phyloP scores from a whole-genome alignment of 176 grass and related monocot species.

The Eleusine coracana region DNA sequence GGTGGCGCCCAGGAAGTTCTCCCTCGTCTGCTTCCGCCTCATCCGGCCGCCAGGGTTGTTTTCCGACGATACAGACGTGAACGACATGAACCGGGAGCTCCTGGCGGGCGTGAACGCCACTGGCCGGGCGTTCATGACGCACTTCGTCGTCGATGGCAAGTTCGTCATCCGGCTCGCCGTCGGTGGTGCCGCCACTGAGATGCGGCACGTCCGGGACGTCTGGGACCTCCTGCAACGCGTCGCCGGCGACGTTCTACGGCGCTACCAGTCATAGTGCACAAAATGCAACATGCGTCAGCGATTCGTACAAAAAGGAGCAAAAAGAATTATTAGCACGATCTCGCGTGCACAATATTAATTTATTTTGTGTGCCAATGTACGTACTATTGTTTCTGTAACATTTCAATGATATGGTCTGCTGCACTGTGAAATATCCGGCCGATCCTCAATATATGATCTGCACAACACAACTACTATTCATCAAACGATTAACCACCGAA shows the following conservation, averaged over 20 bases:
- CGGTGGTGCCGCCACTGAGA: slow-evolving; percentile 46
- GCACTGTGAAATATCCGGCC: too few species aligned
- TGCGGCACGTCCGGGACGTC: slow-evolving; percentile 38
- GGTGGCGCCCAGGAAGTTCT: slow-evolving; percentile 38
- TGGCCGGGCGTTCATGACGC: slow-evolving; percentile 55
- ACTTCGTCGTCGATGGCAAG: slow-evolving; percentile 41
- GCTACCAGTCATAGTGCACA: background rate
- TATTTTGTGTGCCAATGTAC: too few species aligned
- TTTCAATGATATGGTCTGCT: too few species aligned
- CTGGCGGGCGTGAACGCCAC: slow-evolving; percentile 48
- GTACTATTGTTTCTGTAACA: too few species aligned
- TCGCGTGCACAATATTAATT: too few species aligned
- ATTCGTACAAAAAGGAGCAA: too few species aligned
- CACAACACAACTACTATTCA: too few species aligned
- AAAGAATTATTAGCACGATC: too few species aligned
- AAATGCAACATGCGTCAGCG: too few species aligned
- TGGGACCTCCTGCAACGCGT: slow-evolving; percentile 49
- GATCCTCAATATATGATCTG: too few species aligned
- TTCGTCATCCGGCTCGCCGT: slow-evolving; percentile 51
- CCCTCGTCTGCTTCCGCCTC: slow-evolving; percentile 51
- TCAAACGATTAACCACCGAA: too few species aligned
- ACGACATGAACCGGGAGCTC: slow-evolving; percentile 43
- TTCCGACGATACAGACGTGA: background rate
- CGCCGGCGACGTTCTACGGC: slow-evolving; percentile 15
- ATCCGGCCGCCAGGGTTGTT: background rate